phyloP scores from a whole-genome alignment of 352 stramenopile species.

The Globisporangium spiculum region DNA sequence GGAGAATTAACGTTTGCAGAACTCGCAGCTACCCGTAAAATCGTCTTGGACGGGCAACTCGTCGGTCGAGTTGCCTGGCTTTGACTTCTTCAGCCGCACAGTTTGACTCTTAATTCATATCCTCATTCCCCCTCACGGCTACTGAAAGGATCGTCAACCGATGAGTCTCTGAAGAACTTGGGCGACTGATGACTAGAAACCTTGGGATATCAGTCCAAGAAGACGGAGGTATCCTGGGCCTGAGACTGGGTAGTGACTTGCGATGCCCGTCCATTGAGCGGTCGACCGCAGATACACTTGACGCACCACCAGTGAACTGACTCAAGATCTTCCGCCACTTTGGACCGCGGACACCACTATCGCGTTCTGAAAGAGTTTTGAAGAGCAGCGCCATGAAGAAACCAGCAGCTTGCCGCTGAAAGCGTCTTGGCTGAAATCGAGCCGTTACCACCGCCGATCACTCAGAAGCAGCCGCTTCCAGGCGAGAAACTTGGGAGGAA shows the following conservation, averaged over 20 bases:
- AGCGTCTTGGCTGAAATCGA: background rate
- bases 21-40: too few relatives aligned
- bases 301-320: background rate
- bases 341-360: background rate
- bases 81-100: too few relatives aligned
- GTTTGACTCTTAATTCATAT: too few relatives aligned
- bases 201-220: too few relatives aligned
- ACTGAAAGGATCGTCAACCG: too few relatives aligned
- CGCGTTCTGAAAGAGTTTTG: background rate
- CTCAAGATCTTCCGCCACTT: background rate
- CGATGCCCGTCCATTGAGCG: too few relatives aligned
- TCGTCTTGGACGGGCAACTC: too few relatives aligned
- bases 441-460: background rate
- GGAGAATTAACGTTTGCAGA: too few relatives aligned
- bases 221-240: background rate
- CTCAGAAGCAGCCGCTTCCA: background rate
- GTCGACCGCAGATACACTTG: background rate
- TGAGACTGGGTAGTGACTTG: background rate
- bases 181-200: too few relatives aligned
- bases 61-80: too few relatives aligned
- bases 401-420: background rate
- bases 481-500: background rate
- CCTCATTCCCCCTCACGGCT: too few relatives aligned
- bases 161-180: too few relatives aligned
- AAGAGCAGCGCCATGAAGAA: background rate